A percentile compares a stretch with the other conserved stretches of the same genome.
These are phyloP conservation scores for Logfia minima DNA, from an alignment of 129 eudicot genomes.

Conservation along the genomic window DNA sequence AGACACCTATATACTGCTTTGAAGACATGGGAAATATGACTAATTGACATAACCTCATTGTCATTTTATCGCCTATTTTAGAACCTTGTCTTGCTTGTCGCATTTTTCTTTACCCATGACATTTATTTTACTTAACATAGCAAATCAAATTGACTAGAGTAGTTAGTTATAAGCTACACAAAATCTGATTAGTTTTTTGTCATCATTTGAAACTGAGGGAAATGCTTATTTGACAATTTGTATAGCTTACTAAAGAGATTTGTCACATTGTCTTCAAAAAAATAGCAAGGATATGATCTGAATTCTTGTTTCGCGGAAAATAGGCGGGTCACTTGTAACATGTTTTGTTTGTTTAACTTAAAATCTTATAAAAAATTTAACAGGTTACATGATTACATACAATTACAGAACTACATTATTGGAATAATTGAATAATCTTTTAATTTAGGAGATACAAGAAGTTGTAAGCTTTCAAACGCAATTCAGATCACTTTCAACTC, in stretches of 20 bases:
- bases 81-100: background rate
- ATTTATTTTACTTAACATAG: background rate
- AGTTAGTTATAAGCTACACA: background rate
- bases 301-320: too few relatives aligned
- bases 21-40: background rate
- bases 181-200: background rate
- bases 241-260: too few relatives aligned
- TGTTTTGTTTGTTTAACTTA: background rate
- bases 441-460: too few relatives aligned
- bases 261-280: too few relatives aligned
- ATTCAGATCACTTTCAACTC: background rate
- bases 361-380: too few relatives aligned
- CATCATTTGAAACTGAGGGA: background rate
- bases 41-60: background rate
- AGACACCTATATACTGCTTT: slow-evolving; percentile 22
- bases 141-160: background rate
- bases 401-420: too few relatives aligned
- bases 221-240: too few relatives aligned
- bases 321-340: too few relatives aligned
- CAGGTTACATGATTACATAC: too few relatives aligned
- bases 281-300: too few relatives aligned
- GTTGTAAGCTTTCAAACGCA: too few relatives aligned
- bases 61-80: background rate
- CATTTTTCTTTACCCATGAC: background rate
- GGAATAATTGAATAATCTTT: too few relatives aligned